Evolutionary conservation across 805 yeast genomes (phyloP), one percentile per base, ranked within the genome.

Genomic region (Starmerella davenportii): DNA sequence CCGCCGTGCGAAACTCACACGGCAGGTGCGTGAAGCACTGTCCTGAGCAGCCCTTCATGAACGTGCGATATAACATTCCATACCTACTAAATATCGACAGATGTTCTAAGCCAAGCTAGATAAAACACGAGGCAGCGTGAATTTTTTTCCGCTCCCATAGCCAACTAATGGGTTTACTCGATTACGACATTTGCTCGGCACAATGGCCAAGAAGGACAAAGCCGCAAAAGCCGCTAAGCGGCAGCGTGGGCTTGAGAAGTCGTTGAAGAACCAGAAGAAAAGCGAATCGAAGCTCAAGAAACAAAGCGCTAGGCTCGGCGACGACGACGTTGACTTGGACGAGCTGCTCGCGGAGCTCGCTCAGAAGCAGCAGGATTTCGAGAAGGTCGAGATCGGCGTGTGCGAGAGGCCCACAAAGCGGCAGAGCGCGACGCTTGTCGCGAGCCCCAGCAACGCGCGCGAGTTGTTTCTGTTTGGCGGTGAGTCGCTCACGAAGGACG

Each of bases 381-480:
- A 77, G 48, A 77, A 80, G 17, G 71, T 87, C 27, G 66, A 66
- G 25, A 62, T 82, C 16, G 75, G 73, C 19, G 57, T 65, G 1
- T 68, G 73, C 19, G 57, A 58, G 1, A 65, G 68, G 39, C 95
- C 95, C 0, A 52, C 72, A 1, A 72, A 65, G 43, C 65, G 96
- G 41, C 66, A 79, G 42, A 82, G 79, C 51, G 72, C 85, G 0
- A 63, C 87, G 0, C 61, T 87, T 66, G 73, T 79, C 20, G 69
- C 90, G 0, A 72, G 71, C 45, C 93, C 93, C 5, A 80, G 76
- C 42, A 80, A 80, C 3, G 77, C 76, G 47, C 65, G 72, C 17
- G 98, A 87, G 58, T 61, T 87, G 42, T 53, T 84, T 14, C 56
- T 87, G 36, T 87, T 85, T 62, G 98, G 96, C 36, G 98, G 98